Base-by-base conservation (phyloP, 2,329 filamentous ascomycete species). In the Fusarium guadeloupense region DNA sequence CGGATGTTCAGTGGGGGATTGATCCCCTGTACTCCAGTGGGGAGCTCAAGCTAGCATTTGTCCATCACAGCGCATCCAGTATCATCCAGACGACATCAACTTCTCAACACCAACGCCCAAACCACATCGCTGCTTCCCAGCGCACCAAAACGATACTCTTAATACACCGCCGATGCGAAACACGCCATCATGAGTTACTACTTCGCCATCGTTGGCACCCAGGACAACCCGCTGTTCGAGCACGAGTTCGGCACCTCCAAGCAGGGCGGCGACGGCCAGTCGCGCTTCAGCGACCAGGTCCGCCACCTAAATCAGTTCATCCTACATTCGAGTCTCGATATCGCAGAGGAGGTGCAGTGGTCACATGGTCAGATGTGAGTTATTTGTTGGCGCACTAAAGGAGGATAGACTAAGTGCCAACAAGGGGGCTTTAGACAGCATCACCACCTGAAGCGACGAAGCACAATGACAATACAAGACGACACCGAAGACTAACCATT, bases 241-340 rank as follows among this genome's bases (percentile, higher is more conserved):
- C 87, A 96, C 77, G 93, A 97, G 74, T 99, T 99, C 75, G 95
- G 95, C 70, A 97, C 94, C 33, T 96, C 92, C 34, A 97, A 97
- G 77, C 90, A 93, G 70, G 93, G 94, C 78, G 94, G 94, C 74
- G 95, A 98, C 81, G 95, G 95, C 69, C 83, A 93, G 74, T 86
- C 94, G 59, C 90, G 91, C 72, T 98, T 97, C 82, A 87, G 85
- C 54, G 91, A 96, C 65, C 89, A 96, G 71, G 90, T 94, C 49
- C 88, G 92, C 62, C 92, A 96, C 76, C 90, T 97, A 83, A 97
- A 97, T 80, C 95, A 97, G 77, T 98, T 99, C 80, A 92, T 98
- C 73, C 88, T 97, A 26, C 94, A 99, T 80, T 93, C 92, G 68
- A 91, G 91, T 66, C 82, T 99, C 53, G 95, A 99, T 76, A 92